Percentiles rank a stretch among this genome's conserved stretches.
phyloP scores from a whole-genome alignment of 345 rosid species.

The Camelina laxa region DNA sequence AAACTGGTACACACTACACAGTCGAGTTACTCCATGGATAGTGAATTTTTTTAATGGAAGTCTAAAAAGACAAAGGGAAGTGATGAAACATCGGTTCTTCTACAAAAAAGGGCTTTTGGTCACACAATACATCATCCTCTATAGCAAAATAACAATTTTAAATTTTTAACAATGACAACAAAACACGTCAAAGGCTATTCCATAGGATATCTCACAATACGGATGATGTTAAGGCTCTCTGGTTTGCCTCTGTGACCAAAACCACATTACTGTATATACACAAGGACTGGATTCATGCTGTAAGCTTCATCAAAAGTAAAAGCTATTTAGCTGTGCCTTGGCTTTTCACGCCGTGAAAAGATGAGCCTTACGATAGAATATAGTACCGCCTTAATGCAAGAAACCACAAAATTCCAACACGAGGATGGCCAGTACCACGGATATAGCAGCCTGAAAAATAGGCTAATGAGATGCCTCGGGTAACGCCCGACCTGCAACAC shows the following conservation, averaged over 20 bases:
- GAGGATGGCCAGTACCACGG: slow-evolving; percentile 99
- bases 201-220: slow-evolving; percentile 18
- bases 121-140: slow-evolving; percentile 24
- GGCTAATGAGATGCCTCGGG: slow-evolving; percentile 93
- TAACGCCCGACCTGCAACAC: slow-evolving; percentile 84
- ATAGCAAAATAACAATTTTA: slow-evolving; percentile 30
- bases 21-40: neutral
- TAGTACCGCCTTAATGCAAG: slow-evolving; percentile 69
- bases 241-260: slow-evolving; percentile 19
- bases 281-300: slow-evolving; percentile 22
- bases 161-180: slow-evolving; percentile 29
- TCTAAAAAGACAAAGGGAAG: neutral
- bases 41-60: neutral
- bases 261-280: slow-evolving; percentile 35
- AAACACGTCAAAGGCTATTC: slow-evolving; percentile 27
- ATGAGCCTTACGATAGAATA: slow-evolving; percentile 56
- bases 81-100: neutral
- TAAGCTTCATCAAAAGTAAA: slow-evolving; percentile 23
- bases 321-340: slow-evolving; percentile 42
- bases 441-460: slow-evolving; percentile 86
- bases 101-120: neutral
- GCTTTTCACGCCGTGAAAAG: slow-evolving; percentile 62
- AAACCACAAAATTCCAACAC: slow-evolving; percentile 83
- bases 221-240: slow-evolving; percentile 22
- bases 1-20: neutral